phyloP scores from a whole-genome alignment of 192 early-diverging fungal species.

The Funneliformis geosporum region DNA sequence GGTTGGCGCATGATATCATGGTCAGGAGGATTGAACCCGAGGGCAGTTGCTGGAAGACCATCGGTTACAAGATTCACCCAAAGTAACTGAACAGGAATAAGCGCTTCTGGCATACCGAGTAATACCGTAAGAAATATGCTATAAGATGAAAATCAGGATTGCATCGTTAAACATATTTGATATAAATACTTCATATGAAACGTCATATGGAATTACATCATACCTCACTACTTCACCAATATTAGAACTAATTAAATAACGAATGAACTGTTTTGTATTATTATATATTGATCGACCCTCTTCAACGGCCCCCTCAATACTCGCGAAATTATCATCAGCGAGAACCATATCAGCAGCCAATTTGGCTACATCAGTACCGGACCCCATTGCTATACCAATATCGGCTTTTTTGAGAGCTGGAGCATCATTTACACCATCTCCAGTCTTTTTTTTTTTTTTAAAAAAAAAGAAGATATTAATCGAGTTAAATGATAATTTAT shows the following conservation, averaged over 20 bases:
- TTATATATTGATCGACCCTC: conserved; percentile 98
- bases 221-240: conserved; percentile 95
- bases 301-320: conserved; percentile 95
- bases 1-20: conserved; percentile 93
- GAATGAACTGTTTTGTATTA: conserved; percentile 99
- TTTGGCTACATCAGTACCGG: conserved; percentile 98
- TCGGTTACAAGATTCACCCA: conserved; percentile 99
- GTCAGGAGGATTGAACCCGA: conserved; percentile 98
- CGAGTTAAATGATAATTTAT: not conserved
- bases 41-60: conserved; percentile 94
- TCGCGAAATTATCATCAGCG: conserved; percentile 99
- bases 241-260: conserved; percentile 97
- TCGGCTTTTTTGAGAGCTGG: conserved; percentile 97
- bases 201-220: not conserved
- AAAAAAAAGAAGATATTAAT: not conserved
- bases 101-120: conserved; percentile 94
- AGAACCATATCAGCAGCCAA: conserved; percentile 98
- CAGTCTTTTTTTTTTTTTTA: conserved; percentile 62
- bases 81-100: conserved; percentile 96
- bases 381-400: conserved; percentile 99
- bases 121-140: conserved; percentile 94
- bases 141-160: not conserved
- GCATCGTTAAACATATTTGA: not conserved
- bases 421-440: conserved; percentile 99
- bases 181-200: not conserved